Base-by-base conservation (phyloP, 768 basidiomycete genomes). In the Tulasnella sp. region DNA sequence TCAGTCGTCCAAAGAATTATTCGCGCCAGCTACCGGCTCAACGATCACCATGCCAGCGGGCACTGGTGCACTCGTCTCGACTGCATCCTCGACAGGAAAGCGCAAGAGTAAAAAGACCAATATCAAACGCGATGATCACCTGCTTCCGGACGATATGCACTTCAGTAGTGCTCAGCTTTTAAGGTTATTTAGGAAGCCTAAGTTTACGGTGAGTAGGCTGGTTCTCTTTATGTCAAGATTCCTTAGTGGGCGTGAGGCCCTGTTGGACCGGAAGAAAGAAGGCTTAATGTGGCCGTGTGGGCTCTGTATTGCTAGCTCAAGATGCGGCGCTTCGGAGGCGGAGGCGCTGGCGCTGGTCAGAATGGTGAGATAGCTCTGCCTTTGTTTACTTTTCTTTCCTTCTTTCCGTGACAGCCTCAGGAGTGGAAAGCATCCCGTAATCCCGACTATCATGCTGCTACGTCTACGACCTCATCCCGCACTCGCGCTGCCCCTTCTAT, bases 81-180 rank as follows among this genome's bases (percentile, higher is more conserved):
- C 75, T 31, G 77, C 72, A 19, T 81, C 80, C 49, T 49, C 58
- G 31, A 78, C 72, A 17, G 76, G 75, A 45, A 85, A 85, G 80
- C 84, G 85, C 80, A 84, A 85, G 37, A 85, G 85, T 78, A 89
- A 84, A 82, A 89, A 84, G 78, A 81, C 80, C 36, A 85, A 86
- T 82, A 90, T 90, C 80, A 93, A 90, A 81, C 87, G 89, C 34
- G 89, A 91, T 77, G 89, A 91, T 71, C 91, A 93, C 79, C 87
- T 89, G 9, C 85, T 99, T 64, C 97, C 97, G 1, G 96, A 98
- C 80, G 97, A 99, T 82, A 96, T 97, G 92, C 96, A 98, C 82
- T 99, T 99, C 83, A 92, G 92, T 37, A 94, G 91, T 81, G 86
- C 90, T 79, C 93, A 97, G 80, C 87, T 99, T 15, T 89, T 99